These are phyloP conservation scores for Emmonsiellopsis sp. DNA, from an alignment of 2,329 filamentous ascomycete genomes.

Conservation along the genomic window DNA sequence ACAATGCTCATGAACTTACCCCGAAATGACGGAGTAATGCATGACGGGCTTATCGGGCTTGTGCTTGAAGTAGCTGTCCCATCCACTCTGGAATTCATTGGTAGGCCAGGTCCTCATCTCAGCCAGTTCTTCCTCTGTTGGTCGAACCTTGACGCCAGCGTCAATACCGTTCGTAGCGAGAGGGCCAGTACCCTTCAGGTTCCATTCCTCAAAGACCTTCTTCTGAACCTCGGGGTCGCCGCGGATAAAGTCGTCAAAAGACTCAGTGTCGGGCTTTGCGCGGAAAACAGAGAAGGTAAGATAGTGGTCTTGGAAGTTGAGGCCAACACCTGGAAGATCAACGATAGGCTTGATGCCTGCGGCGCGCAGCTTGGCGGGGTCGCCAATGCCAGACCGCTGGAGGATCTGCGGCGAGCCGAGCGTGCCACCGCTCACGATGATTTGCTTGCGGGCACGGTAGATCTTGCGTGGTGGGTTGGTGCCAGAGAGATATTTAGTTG, in stretches of 20 bases:
- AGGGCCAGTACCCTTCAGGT: conserved; percentile 67
- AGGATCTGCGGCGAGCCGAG: conserved; percentile 66
- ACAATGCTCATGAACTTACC: conserved; percentile 24
- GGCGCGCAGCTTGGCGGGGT: conserved; percentile 60
- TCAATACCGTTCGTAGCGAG: conserved; percentile 72
- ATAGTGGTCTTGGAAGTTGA: conserved; percentile 71
- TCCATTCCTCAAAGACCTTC: conserved; percentile 66
- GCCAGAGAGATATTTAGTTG: conserved; percentile 58
- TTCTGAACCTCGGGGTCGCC: conserved; percentile 66
- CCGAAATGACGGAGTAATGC: conserved; percentile 71
- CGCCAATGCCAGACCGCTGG: conserved; percentile 64
- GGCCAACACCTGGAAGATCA: conserved; percentile 62
- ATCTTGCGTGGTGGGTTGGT: conserved; percentile 43
- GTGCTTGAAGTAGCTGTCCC: conserved; percentile 74
- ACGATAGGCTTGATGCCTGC: conserved; percentile 60
- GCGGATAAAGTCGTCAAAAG: conserved; percentile 70
- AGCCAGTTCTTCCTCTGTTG: conserved; percentile 56
- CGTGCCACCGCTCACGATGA: conserved; percentile 64
- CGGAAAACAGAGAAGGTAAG: conserved; percentile 62
- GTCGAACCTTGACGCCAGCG: conserved; percentile 68
- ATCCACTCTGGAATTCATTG: conserved; percentile 62
- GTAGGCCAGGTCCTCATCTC: conserved; percentile 65
- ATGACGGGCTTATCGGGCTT: conserved; percentile 81
- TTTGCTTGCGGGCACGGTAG: conserved; percentile 62
- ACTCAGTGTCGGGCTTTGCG: conserved; percentile 65